Conservation (phyloP, 257 asterid species). For the Ophiorrhiza pumila region DNA sequence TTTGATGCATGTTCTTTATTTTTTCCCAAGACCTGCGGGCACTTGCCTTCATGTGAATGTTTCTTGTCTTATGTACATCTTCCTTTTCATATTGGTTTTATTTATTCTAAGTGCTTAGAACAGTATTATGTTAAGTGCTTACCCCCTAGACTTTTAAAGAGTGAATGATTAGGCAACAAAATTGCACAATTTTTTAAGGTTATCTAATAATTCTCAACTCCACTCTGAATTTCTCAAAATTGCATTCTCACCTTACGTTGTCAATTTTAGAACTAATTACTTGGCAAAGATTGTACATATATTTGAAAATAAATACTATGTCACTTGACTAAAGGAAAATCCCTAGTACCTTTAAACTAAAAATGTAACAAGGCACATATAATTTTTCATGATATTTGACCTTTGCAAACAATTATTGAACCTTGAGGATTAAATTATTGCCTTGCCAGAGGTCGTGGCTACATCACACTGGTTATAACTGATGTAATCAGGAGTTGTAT, state of each 20-base stretch:
- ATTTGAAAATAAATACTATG: not conserved
- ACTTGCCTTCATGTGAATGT: not conserved
- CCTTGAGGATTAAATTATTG: not conserved
- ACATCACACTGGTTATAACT: not conserved
- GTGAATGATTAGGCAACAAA: not conserved
- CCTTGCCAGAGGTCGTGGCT: not conserved
- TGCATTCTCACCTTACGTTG: not conserved
- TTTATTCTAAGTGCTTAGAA: not conserved
- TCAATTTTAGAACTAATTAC: not conserved
- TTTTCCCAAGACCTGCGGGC: not conserved
- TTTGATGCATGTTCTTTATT: slow-evolving; percentile 12
- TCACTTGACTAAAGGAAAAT: not conserved
- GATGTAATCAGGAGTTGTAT: not conserved
- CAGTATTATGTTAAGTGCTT: not conserved
- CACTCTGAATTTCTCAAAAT: not conserved
- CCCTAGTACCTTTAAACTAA: not conserved
- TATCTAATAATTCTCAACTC: not conserved
- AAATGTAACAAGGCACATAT: not conserved
- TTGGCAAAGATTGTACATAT: not conserved
- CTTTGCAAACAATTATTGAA: not conserved
- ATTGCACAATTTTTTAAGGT: not conserved
- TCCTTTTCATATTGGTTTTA: not conserved
- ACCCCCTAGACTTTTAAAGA: not conserved
- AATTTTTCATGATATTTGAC: not conserved
- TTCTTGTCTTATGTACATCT: not conserved